Conservation (phyloP, 2,329 filamentous ascomycete genomes). For the Stachybotrys elegans region DNA sequence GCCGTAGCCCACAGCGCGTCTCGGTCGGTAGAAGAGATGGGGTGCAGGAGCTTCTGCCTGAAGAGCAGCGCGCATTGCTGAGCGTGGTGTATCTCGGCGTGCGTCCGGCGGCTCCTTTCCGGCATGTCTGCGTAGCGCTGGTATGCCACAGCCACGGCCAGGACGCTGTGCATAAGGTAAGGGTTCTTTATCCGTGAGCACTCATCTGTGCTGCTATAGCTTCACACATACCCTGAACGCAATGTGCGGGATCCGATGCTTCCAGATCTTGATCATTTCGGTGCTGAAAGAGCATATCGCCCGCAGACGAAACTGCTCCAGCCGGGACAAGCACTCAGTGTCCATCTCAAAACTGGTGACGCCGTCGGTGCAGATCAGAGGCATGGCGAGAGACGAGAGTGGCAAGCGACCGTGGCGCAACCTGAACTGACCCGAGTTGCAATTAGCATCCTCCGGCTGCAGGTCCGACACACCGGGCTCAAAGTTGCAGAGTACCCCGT, state of each 20-base stretch:
- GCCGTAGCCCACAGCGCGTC: not conserved
- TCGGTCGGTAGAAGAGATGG: not conserved
- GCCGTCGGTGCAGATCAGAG: not conserved
- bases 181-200: constrained; percentile 31
- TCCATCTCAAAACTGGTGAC: not conserved
- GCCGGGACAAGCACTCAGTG: not conserved
- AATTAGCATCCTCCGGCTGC: no score
- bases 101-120: constrained; percentile 14
- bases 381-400: no score
- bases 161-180: constrained; percentile 39
- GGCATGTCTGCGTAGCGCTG: constrained; percentile 25
- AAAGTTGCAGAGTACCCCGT: not conserved
- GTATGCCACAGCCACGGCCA: constrained; percentile 36
- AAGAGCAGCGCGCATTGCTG: not conserved
- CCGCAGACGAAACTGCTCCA: not conserved
- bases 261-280: not conserved
- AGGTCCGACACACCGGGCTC: not conserved
- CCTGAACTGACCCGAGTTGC: no score
- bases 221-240: not conserved
- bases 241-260: not conserved
- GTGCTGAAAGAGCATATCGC: not conserved
- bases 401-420: no score
- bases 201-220: no score
- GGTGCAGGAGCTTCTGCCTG: not conserved
- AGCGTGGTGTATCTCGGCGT: constrained; percentile 13